Base-by-base conservation (phyloP, 2,329 filamentous ascomycete genomes). In the Arachnomyces sp. region DNA sequence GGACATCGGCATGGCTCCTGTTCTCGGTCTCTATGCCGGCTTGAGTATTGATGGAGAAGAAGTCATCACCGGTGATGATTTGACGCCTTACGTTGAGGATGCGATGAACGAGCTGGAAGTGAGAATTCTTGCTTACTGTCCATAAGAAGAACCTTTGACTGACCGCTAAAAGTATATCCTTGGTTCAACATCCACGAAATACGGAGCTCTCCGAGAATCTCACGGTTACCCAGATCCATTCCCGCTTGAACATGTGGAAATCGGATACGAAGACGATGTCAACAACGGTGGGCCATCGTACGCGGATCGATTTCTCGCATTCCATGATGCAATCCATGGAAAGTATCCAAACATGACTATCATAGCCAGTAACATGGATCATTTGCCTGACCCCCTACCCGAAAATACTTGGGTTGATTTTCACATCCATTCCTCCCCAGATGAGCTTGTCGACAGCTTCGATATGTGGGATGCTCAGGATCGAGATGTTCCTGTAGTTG, bases 181-280 rank as follows among this genome's bases (percentile, higher is more conserved):
- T 8, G 78, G 79, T 2, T 61, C 71, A 29, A 55, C 60, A 1
- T 61, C 67, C 34, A 75, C 74, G 1, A 68, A 66, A 16, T 81
- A 74, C 65, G 79, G 79, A 11, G 64, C 68, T 3, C 55, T 70
- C 11, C 74, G 79, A 18, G 75, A 74, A 3, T 56, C 68, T 33
- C 68, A 80, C 1, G 80, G 79, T 4, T 73, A 80, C 47, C 66
- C 71, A 0, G 65, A 75, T 40, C 79, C 80, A 0, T 82, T 75
- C 61, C 59, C 59, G 29, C 63, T 83, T 18, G 60, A 71, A 8
- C 78, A 74, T 46, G 72, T 83, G 40, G 79, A 82, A 57, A 64
- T 82, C 29, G 79, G 79, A 37, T 83, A 83, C 54, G 79, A 84
- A 54, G 80, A 83, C 46, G 74, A 75, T 63, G 70, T 80, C 7